These are phyloP conservation scores for Fusarium vanettenii DNA, from an alignment of 2,329 filamentous ascomycete genomes.

Conservation along the genomic window DNA sequence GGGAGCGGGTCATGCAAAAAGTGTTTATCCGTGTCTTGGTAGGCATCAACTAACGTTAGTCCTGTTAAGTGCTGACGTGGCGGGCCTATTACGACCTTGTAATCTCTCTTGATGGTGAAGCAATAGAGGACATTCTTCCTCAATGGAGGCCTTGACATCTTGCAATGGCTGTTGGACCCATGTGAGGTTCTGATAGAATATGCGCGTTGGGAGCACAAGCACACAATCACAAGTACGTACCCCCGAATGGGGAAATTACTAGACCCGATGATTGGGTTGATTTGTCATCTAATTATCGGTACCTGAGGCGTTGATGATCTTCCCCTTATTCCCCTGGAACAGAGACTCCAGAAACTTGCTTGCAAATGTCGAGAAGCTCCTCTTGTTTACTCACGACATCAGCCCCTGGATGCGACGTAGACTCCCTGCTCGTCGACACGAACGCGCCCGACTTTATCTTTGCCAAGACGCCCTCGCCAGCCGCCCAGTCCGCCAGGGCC, in stretches of 20 bases:
- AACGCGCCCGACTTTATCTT: constrained; percentile 22
- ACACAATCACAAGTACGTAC: not conserved
- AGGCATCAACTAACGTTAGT: not conserved
- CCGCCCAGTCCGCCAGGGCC: constrained; percentile 25
- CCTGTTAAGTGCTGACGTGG: not conserved
- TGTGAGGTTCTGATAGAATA: not conserved
- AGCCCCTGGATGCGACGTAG: constrained; percentile 21
- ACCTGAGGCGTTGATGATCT: not conserved
- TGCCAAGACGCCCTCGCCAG: constrained; percentile 19
- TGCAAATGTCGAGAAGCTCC: constrained; percentile 22
- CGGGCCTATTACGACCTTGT: not conserved
- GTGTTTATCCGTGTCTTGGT: not conserved
- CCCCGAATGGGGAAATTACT: not conserved
- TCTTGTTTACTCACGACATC: constrained; percentile 27
- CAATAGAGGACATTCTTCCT: not conserved
- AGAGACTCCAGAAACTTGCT: constrained; percentile 11
- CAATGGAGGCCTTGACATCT: not conserved
- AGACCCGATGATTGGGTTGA: not conserved
- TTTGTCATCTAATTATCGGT: not conserved
- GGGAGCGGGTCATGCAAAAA: not conserved
- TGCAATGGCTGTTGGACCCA: not conserved
- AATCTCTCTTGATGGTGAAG: not conserved
- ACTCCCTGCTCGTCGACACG: constrained; percentile 20
- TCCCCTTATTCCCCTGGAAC: not conserved
- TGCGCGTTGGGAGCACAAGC: not conserved